Percentiles rank a stretch among this genome's conserved stretches.
phyloP scores from a whole-genome alignment of 2,329 filamentous ascomycete species.

The Diaporthe australafricana region DNA sequence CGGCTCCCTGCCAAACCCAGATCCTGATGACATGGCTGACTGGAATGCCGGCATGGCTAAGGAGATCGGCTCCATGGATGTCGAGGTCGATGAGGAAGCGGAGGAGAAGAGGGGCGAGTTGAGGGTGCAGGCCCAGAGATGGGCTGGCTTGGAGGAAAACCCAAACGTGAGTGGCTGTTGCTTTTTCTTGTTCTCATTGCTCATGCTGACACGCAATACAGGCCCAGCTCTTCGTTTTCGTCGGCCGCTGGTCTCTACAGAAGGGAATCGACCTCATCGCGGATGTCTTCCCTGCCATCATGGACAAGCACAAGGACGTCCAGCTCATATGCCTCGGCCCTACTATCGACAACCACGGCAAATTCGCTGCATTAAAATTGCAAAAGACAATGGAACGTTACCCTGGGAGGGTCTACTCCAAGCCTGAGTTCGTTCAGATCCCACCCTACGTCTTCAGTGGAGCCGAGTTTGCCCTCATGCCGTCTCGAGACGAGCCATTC shows the following conservation, averaged over 20 bases:
- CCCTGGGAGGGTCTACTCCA: constrained; percentile 74
- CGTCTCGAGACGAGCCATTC: constrained; percentile 76
- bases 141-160: constrained; percentile 72
- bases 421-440: constrained; percentile 74
- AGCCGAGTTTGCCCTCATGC: constrained; percentile 76
- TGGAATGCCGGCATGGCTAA: constrained; percentile 65
- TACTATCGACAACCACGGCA: constrained; percentile 74
- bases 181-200: rapidly evolving
- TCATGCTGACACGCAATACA: not conserved
- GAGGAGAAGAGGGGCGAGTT: constrained; percentile 56
- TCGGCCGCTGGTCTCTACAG: constrained; percentile 76
- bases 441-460: constrained; percentile 75
- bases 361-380: constrained; percentile 73
- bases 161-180: constrained; percentile 50
- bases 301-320: constrained; percentile 67
- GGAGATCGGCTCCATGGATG: constrained; percentile 56
- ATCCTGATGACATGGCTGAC: constrained; percentile 70
- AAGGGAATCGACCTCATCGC: constrained; percentile 76
- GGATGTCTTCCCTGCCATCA: constrained; percentile 71
- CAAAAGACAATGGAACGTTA: constrained; percentile 73
- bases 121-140: constrained; percentile 73
- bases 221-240: constrained; percentile 75
- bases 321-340: constrained; percentile 73
- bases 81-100: constrained; percentile 61
- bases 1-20: constrained; percentile 71